Evolutionary conservation across 306 rosid species (phyloP).

Genomic region (Dalbergia cultrata): DNA sequence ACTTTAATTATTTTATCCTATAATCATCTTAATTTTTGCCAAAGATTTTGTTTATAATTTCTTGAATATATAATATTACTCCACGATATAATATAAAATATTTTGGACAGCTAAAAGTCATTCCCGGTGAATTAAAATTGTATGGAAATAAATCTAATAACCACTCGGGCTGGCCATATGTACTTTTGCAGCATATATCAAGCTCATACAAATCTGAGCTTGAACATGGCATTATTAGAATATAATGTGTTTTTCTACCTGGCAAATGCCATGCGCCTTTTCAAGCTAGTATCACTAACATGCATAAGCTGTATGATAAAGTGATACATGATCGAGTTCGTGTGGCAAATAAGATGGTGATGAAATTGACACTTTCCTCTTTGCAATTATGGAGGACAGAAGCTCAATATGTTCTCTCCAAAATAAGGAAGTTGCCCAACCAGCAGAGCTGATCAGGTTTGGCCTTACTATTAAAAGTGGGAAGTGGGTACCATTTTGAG

Average conservation of each 20-base stretch:
- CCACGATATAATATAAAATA: too few relatives aligned
- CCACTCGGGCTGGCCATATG: too few relatives aligned
- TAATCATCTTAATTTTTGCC: too few relatives aligned
- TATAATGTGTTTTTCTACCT: background rate
- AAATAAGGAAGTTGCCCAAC: conserved; percentile 41
- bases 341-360: conserved; percentile 31
- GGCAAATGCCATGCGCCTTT: background rate
- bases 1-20: too few relatives aligned
- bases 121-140: too few relatives aligned
- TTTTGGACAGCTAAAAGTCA: too few relatives aligned
- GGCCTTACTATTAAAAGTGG: conserved; percentile 44
- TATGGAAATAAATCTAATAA: too few relatives aligned
- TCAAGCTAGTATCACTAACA: background rate
- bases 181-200: too few relatives aligned
- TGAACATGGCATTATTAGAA: background rate
- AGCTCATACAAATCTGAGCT: background rate
- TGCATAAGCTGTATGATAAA: background rate
- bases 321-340: conserved; percentile 21
- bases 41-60: too few relatives aligned
- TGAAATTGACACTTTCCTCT: background rate
- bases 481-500: conserved; percentile 52
- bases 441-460: conserved; percentile 34
- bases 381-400: conserved; percentile 42
- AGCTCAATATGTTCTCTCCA: background rate
- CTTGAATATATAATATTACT: too few relatives aligned